Evolutionary conservation across 192 early-diverging fungal genomes (phyloP).

Genomic region (Entophlyctis helioformis): DNA sequence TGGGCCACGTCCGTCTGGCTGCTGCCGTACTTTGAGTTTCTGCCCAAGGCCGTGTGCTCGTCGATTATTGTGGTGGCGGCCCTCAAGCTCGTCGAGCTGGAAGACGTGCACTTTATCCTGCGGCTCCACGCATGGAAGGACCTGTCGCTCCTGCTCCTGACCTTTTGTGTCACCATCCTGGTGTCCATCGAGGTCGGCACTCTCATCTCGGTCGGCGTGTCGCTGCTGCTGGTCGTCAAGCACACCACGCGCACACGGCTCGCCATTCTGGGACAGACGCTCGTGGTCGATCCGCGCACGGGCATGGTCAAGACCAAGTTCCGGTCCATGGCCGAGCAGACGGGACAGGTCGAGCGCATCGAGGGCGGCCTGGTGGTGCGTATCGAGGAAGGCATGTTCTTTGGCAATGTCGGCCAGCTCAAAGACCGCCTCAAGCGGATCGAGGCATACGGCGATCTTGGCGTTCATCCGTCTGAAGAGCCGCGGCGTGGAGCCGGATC

Average conservation of each 20-base stretch:
- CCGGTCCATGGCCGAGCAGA: slow-evolving; percentile 39
- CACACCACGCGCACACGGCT: slow-evolving; percentile 62
- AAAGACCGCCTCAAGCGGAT: slow-evolving; percentile 87
- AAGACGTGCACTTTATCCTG: slow-evolving; percentile 38
- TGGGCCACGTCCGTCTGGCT: slow-evolving; percentile 69
- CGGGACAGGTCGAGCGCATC: slow-evolving; percentile 50
- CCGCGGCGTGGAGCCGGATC: too few relatives aligned
- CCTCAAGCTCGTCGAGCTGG: slow-evolving; percentile 32
- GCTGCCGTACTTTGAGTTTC: slow-evolving; percentile 69
- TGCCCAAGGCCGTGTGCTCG: slow-evolving; percentile 66
- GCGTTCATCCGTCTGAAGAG: slow-evolving; percentile 87
- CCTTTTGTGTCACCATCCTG: slow-evolving; percentile 81
- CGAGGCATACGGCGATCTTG: slow-evolving; percentile 88
- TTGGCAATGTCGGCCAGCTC: slow-evolving; percentile 94
- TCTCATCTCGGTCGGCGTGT: slow-evolving; percentile 75
- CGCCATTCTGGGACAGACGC: slow-evolving; percentile 26
- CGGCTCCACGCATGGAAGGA: slow-evolving; percentile 52
- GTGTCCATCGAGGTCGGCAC: slow-evolving; percentile 90
- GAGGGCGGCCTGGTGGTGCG: slow-evolving; percentile 80
- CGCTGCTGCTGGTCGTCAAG: slow-evolving; percentile 83
- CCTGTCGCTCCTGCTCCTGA: slow-evolving; percentile 67
- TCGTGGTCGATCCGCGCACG: slow-evolving; percentile 24
- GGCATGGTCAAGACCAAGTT: slow-evolving; percentile 45
- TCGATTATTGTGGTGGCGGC: slow-evolving; percentile 43
- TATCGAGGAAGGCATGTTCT: slow-evolving; percentile 89